Base-by-base conservation (phyloP, 768 basidiomycete genomes). In the Myochromella boudieri region DNA sequence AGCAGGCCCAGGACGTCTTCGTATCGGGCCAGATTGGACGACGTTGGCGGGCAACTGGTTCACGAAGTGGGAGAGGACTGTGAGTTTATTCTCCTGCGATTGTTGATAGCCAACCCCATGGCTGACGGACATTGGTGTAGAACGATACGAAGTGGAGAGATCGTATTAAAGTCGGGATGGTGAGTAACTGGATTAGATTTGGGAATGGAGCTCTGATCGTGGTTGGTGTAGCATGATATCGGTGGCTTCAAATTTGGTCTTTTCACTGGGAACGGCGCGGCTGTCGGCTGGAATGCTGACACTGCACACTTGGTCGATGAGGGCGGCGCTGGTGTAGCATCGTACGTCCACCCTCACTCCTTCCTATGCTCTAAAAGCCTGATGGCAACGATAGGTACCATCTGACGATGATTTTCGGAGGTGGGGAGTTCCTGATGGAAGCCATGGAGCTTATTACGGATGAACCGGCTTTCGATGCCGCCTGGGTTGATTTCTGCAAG, bases 401-500 rank as follows among this genome's bases (percentile, higher is more conserved):
- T 44, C 45, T 68, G 25, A 63, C 57, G 18, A 68, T 68, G 67
- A 44, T 68, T 7, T 68, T 68, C 28, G 67, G 66, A 17, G 69
- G 67, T 4, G 67, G 68, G 10, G 69, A 69, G 47, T 65, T 71
- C 42, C 45, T 69, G 22, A 71, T 71, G 68, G 69, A 71, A 41
- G 61, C 60, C n/a, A 67, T 69, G 66, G 67, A 69, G 26, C 37
- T 69, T 10, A 66, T 69, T 25, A 65, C 60, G 0, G 67, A 70
- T 48, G 68, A 64, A 40, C 65, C 68, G 1, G 66, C 56, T 20
- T 71, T 71, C 46, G 68, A 71, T 46, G 67, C 65, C 29, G 68
- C 68, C 6, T 71, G 69, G 69, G 27, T 71, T 12, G 69, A 69
- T 50, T 69, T 69, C 44, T 71, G 69, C 42, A 56, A 55, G 31